Percentiles rank a stretch among this genome's conserved stretches.
Conservation (phyloP, 2,329 filamentous ascomycete species). For the Colletotrichum truncatum region DNA sequence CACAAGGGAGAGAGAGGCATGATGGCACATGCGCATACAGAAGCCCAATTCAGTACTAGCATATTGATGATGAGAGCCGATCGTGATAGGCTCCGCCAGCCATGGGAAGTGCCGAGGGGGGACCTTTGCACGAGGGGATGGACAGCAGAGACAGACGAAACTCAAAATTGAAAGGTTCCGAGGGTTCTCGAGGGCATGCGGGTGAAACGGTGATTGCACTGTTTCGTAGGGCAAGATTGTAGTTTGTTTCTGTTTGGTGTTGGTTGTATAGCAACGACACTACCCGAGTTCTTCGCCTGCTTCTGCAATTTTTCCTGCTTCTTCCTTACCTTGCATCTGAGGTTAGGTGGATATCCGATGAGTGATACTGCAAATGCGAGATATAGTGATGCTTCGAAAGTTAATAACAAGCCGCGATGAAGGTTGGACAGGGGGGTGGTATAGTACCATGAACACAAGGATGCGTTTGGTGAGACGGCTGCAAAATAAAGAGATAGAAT, state of each 20-base stretch:
- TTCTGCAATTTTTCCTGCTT: neutral
- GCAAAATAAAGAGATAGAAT: too few species aligned
- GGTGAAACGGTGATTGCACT: neutral
- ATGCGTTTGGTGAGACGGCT: too few species aligned
- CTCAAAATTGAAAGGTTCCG: conserved; percentile 26
- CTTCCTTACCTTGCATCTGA: neutral
- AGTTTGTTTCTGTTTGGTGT: neutral
- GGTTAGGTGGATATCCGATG: neutral
- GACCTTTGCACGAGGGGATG: conserved; percentile 8
- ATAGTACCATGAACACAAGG: neutral
- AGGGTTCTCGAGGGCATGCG: neutral
- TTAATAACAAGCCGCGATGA: neutral
- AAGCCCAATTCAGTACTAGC: neutral
- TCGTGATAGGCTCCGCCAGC: conserved; percentile 1
- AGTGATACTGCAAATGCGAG: neutral
- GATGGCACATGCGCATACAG: conserved; percentile 9
- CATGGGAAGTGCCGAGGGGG: conserved; percentile 16
- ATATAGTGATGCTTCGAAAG: neutral
- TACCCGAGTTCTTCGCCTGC: neutral
- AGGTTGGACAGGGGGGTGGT: neutral
- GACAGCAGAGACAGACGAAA: conserved; percentile 16
- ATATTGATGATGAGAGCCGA: neutral
- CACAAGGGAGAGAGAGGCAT: conserved; percentile 1
- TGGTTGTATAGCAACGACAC: neutral
- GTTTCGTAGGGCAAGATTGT: neutral